Percentiles rank a stretch among this genome's conserved stretches.
These are phyloP conservation scores for Scheffersomyces stipitis DNA, from an alignment of 805 yeast species.

Conservation along the genomic window DNA sequence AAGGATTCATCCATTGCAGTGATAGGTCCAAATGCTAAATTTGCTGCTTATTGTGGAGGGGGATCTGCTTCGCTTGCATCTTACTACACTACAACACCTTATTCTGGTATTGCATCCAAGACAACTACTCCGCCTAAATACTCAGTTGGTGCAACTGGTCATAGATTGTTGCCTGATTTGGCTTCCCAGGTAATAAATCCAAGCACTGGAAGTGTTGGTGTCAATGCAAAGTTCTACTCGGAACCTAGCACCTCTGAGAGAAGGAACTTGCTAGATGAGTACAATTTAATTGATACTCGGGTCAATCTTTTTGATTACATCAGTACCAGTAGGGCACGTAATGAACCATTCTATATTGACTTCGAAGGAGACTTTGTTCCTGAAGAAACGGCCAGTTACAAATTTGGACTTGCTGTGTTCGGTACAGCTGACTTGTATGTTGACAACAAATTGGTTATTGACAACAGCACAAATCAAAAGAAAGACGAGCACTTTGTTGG, in stretches of 20 bases:
- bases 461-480: slow-evolving; percentile 14
- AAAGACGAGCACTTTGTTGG: slow-evolving; percentile 10
- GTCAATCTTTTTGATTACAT: slow-evolving; percentile 23
- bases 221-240: slow-evolving; percentile 13
- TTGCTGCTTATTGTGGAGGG: slow-evolving; percentile 30
- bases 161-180: slow-evolving; percentile 14
- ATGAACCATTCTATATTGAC: slow-evolving; percentile 4
- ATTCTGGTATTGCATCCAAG: not conserved
- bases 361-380: not conserved
- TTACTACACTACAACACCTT: slow-evolving; percentile 27
- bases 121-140: not conserved
- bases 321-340: slow-evolving; percentile 11
- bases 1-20: slow-evolving; percentile 30
- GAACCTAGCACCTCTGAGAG: not conserved
- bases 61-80: slow-evolving; percentile 31
- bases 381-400: not conserved
- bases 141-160: slow-evolving; percentile 12
- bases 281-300: slow-evolving; percentile 18
- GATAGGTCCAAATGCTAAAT: slow-evolving; percentile 34
- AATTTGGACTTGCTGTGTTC: not conserved
- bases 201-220: slow-evolving; percentile 22
- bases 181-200: slow-evolving; percentile 19
- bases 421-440: slow-evolving; percentile 16
- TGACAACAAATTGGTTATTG: slow-evolving; percentile 16
- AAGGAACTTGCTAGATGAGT: slow-evolving; percentile 6